These are phyloP conservation scores for Bryum argenteum DNA, from an alignment of 225 moss, liverwort and hornwort species.

Conservation along the genomic window DNA sequence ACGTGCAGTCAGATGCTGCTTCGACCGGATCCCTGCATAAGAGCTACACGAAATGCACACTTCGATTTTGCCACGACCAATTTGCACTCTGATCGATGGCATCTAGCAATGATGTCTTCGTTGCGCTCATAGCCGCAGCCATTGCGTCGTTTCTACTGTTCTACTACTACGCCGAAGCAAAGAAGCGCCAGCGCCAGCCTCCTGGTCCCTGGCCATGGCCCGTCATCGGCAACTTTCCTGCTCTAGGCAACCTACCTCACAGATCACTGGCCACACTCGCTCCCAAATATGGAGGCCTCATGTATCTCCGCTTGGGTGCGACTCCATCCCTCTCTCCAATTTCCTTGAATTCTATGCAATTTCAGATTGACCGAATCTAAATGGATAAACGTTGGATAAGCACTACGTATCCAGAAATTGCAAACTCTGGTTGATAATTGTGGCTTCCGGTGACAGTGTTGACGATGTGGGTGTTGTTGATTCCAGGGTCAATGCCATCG, in stretches of 20 bases:
- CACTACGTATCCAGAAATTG: no score
- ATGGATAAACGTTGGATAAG: no score
- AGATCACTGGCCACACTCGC: neutral
- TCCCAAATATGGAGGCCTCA: constrained; percentile 31
- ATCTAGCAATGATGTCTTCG: neutral
- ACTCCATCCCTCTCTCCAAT: neutral
- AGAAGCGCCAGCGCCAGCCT: constrained; percentile 14
- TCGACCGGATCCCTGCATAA: no score
- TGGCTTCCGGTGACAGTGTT: no score
- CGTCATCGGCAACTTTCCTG: constrained; percentile 27
- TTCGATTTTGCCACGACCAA: no score
- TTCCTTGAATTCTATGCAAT: no score
- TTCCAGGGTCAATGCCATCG: constrained; percentile 9
- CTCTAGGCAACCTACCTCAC: constrained; percentile 10
- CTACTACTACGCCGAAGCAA: constrained; percentile 5
- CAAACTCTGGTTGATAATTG: no score
- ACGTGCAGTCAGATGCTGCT: no score
- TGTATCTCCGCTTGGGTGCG: constrained; percentile 34
- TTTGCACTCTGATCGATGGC: no score
- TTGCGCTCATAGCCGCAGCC: constrained; percentile 8
- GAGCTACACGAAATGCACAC: no score
- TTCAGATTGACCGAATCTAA: no score
- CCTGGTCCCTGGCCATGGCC: constrained; percentile 38
- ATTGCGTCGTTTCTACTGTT: constrained; percentile 19
- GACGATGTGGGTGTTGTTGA: neutral